Evolutionary conservation across 1,139 yeast species (phyloP), one percentile per base, ranked within the genome.

Genomic region (Lodderomyces theae): DNA sequence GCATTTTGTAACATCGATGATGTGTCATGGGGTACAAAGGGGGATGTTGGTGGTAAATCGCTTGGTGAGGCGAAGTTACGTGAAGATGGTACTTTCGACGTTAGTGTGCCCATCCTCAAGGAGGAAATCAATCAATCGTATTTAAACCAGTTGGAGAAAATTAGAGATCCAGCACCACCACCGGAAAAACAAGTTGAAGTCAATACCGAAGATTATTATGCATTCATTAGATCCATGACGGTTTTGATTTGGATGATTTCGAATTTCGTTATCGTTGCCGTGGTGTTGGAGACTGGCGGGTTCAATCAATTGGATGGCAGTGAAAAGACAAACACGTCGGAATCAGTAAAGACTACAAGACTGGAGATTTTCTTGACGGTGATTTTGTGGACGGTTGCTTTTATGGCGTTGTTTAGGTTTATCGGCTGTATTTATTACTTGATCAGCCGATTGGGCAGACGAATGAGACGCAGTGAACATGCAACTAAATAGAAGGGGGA

Each of bases 241-340:
- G 86, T 87, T 29, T 73, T 86, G 46, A 65, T 82, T 12, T 87
- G 96, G 96, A 79, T 86, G 61, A 65, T 86, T 43, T 74, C 88
- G 15, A 87, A 87, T 58, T 83, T 84, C 46, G 72, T 81, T 17
- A 69, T 87, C 36, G 77, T 83, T 39, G 86, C 92, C 5, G 71
- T 83, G 8, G 89, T 87, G 2, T 72, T 85, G 38, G 80, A 82
- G 51, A 79, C 87, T 0, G 88, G 86, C 29, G 83, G 90, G 22
- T 58, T 80, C 42, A 60, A 64, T 42, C 74, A 70, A 46, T 66
- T 72, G 43, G 52, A 46, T 12, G 31, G 33, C 12, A 46, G n/a
- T n/a, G n/a, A n/a, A n/a, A n/a, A n/a, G n/a, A n/a, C n/a, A n/a
- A n/a, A n/a, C n/a, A n/a, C n/a, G n/a, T n/a, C n/a, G n/a, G n/a